These are phyloP conservation scores for Didymella pomorum DNA, from an alignment of 2,329 filamentous ascomycete species.

Conservation along the genomic window DNA sequence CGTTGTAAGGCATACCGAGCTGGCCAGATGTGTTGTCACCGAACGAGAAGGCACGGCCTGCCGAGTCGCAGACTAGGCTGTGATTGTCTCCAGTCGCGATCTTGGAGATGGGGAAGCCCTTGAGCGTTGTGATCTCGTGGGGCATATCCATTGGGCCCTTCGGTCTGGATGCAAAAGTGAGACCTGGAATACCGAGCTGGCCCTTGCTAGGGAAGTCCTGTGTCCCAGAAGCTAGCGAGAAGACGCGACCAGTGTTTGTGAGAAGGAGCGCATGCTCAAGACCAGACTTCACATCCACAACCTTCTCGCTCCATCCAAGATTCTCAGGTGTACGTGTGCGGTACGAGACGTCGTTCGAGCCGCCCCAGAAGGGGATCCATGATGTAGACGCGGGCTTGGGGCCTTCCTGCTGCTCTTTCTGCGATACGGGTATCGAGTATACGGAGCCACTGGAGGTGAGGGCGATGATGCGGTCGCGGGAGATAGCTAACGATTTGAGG, in stretches of 20 bases:
- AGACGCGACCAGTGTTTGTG: conserved; percentile 84
- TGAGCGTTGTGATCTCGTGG: conserved; percentile 77
- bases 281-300: conserved; percentile 78
- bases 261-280: conserved; percentile 87
- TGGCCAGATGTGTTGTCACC: conserved; percentile 94
- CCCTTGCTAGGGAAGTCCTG: conserved; percentile 81
- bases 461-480: conserved; percentile 82
- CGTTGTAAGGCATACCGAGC: conserved; percentile 78
- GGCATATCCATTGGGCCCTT: conserved; percentile 80
- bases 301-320: conserved; percentile 73
- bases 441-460: conserved; percentile 77
- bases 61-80: conserved; percentile 77
- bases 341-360: conserved; percentile 70
- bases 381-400: conserved; percentile 69
- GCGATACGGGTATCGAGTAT: conserved; percentile 83
- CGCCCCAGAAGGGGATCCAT: conserved; percentile 80
- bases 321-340: conserved; percentile 72
- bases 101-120: conserved; percentile 73
- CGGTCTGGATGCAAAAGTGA: conserved; percentile 81
- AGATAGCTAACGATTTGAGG: conserved; percentile 77
- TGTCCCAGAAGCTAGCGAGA: conserved; percentile 83
- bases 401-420: conserved; percentile 72
- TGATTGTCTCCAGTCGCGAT: conserved; percentile 89
- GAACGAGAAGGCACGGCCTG: conserved; percentile 83
- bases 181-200: conserved; percentile 84